Percentiles rank a stretch among this genome's conserved stretches.
Conservation (phyloP, 495 filamentous ascomycete genomes). For the Aspergillus incahuasiensis region DNA sequence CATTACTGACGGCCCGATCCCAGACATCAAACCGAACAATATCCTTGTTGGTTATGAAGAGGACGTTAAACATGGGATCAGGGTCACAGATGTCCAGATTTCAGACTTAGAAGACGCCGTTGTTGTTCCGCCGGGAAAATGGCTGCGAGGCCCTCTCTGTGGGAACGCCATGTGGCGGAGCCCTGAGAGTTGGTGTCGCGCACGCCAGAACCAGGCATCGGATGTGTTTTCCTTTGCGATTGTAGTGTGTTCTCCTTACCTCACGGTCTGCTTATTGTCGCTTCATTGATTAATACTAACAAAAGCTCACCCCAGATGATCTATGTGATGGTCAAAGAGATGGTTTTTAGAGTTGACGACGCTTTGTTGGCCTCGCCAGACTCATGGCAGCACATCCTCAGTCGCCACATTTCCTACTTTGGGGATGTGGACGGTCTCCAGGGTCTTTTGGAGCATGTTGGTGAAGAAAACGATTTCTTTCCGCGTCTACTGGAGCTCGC, state of each 20-base stretch:
- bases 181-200: slow-evolving; percentile 33
- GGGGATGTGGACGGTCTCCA: slow-evolving; percentile 34
- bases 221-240: slow-evolving; percentile 41
- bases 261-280: no score
- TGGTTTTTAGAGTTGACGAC: slow-evolving; percentile 20
- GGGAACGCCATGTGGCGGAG: slow-evolving; percentile 39
- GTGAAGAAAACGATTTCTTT: slow-evolving; percentile 29
- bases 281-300: no score
- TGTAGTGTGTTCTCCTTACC: slow-evolving; percentile 37
- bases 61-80: not conserved
- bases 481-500: slow-evolving; percentile 24
- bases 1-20: slow-evolving; percentile 3
- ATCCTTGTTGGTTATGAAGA: not conserved
- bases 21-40: slow-evolving; percentile 29
- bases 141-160: slow-evolving; percentile 27
- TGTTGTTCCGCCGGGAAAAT: slow-evolving; percentile 29
- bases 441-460: slow-evolving; percentile 29
- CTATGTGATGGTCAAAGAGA: slow-evolving; percentile 15
- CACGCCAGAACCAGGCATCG: slow-evolving; percentile 29
- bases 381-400: slow-evolving; percentile 41
- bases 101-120: slow-evolving; percentile 44
- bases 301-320: slow-evolving; percentile 18
- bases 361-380: slow-evolving; percentile 31
- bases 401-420: slow-evolving; percentile 47
- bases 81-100: not conserved